A percentile compares a stretch with the other conserved stretches of the same genome.
phyloP scores from a whole-genome alignment of 805 yeast species.

The Saccharomycopsis malanga region DNA sequence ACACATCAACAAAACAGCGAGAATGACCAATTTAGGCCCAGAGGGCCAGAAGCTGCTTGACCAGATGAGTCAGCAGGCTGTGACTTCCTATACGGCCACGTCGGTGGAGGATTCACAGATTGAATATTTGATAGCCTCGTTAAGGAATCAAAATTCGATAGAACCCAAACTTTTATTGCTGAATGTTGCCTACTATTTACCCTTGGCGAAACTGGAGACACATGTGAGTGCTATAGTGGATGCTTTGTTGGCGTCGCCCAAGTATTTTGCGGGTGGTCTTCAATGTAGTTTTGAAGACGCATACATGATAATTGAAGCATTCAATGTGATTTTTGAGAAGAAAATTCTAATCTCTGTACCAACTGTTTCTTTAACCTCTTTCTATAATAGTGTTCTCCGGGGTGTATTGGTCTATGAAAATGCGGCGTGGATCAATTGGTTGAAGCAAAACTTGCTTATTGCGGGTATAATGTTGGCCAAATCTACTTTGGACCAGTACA shows the following conservation, averaged over 20 bases:
- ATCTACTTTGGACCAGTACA: conserved; percentile 2
- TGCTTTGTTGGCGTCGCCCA: conserved; percentile 6
- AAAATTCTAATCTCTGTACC: conserved; percentile 17
- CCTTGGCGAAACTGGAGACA: conserved; percentile 7
- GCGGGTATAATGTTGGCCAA: conserved; percentile 12
- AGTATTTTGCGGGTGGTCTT: neutral
- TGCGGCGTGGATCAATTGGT: neutral
- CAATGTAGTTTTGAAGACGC: conserved; percentile 6
- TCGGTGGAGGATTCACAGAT: neutral
- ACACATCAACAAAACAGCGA: neutral
- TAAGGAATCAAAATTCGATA: neutral
- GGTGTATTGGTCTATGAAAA: neutral
- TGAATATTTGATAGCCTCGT: neutral
- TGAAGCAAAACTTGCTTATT: conserved; percentile 15
- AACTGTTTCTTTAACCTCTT: conserved; percentile 13
- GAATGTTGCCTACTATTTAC: conserved; percentile 19
- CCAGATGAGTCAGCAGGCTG: neutral
- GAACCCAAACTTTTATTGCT: neutral
- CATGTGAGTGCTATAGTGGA: neutral
- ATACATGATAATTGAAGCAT: conserved; percentile 8
- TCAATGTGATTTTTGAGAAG: conserved; percentile 6
- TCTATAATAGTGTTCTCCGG: conserved; percentile 9
- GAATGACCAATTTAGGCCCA: conserved; percentile 4
- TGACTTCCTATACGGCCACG: no score
- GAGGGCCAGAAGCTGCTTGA: conserved; percentile 5